Evolutionary conservation across 306 rosid species (phyloP).

Genomic region (Castanea sativa): DNA sequence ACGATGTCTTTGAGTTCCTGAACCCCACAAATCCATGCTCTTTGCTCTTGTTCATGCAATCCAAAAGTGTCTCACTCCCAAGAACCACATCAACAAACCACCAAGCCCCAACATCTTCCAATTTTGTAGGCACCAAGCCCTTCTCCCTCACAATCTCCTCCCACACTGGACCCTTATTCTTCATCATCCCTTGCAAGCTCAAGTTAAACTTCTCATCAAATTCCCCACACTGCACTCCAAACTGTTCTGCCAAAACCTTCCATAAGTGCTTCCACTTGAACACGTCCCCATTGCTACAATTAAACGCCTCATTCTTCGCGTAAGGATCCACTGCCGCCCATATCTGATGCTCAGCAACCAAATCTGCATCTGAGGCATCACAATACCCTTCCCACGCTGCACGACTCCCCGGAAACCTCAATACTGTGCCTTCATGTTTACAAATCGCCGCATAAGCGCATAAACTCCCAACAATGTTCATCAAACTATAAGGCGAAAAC

Average conservation of each 20-base stretch:
- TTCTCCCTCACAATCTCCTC: slow-evolving; percentile 63
- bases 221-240: slow-evolving; percentile 54
- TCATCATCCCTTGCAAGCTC: slow-evolving; percentile 45
- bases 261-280: slow-evolving; percentile 68
- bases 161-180: slow-evolving; percentile 58
- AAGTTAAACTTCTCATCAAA: slow-evolving; percentile 39
- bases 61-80: not conserved
- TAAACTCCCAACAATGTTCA: slow-evolving; percentile 49
- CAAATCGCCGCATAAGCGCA: slow-evolving; percentile 67
- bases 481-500: slow-evolving; percentile 61
- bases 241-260: slow-evolving; percentile 69
- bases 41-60: slow-evolving; percentile 65
- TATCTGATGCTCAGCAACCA: slow-evolving; percentile 76
- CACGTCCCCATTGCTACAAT: slow-evolving; percentile 58
- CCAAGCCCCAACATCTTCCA: slow-evolving; percentile 57
- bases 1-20: slow-evolving; percentile 63
- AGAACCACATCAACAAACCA: slow-evolving; percentile 46
- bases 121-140: slow-evolving; percentile 32
- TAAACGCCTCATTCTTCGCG: slow-evolving; percentile 60
- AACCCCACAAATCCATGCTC: slow-evolving; percentile 74
- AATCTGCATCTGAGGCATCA: slow-evolving; percentile 59
- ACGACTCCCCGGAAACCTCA: slow-evolving; percentile 57
- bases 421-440: slow-evolving; percentile 52
- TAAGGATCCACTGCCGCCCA: slow-evolving; percentile 79
- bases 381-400: slow-evolving; percentile 49